These are phyloP conservation scores for Rehmannia glutinosa DNA, from an alignment of 257 asterid species.

Conservation along the genomic window DNA sequence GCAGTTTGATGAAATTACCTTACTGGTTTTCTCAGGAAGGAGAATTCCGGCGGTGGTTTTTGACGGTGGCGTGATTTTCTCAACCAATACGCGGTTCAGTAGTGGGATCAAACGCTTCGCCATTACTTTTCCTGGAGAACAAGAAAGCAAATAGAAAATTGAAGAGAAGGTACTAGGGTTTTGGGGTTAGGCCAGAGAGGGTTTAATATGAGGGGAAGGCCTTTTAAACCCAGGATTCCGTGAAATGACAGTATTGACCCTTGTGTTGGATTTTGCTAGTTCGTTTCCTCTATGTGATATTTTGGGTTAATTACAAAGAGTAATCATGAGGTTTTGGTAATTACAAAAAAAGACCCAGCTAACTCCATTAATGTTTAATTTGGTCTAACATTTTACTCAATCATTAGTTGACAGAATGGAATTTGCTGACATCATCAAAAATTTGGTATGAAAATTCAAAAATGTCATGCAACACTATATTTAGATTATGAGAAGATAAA, in stretches of 20 bases:
- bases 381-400: no score
- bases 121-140: slow-evolving; percentile 31
- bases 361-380: no score
- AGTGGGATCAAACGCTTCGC: slow-evolving; percentile 62
- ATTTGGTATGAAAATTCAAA: no score
- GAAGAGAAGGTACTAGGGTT: slow-evolving; percentile 16
- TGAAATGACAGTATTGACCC: slow-evolving; percentile 27
- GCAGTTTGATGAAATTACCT: slow-evolving; percentile 26
- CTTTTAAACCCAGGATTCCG: background rate
- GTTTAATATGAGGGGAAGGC: background rate
- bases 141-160: background rate
- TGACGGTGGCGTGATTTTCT: slow-evolving; percentile 45
- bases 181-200: slow-evolving; percentile 14
- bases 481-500: no score
- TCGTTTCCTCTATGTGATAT: no score
- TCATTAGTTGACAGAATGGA: no score
- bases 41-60: slow-evolving; percentile 55
- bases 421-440: no score
- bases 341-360: no score
- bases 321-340: no score
- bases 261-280: background rate
- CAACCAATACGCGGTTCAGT: slow-evolving; percentile 54
- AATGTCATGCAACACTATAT: no score
- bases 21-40: slow-evolving; percentile 58
- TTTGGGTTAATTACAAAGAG: no score